Evolutionary conservation across 2,329 filamentous ascomycete genomes (phyloP), one percentile per base, ranked within the genome.

Genomic region (Calonectria ilicicola): DNA sequence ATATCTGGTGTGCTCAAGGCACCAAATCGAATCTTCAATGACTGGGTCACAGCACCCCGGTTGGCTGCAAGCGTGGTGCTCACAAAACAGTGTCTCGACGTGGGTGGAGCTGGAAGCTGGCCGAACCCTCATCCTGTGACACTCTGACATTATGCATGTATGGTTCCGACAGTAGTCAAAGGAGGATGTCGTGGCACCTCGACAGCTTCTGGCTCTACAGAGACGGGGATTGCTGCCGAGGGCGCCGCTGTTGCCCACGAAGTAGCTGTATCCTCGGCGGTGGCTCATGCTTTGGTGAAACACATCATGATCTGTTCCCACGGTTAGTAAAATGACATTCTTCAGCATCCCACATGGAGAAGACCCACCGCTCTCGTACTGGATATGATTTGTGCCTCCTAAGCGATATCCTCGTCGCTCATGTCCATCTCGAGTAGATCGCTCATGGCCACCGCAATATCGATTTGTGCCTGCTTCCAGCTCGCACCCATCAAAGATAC

Each of bases 321-420:
- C 47, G 12, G 21, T 78, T 53, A 74, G 66, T 17, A 53, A 29
- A 29, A 15, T 27, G 15, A 5, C 8, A 14, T 27, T 10, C 38
- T 10, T 27, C n/a, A 8, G 44, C 19, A 23, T 9, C 2, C n/a
- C 6, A n/a, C 8, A 27, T 29, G n/a, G 14, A n/a, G 19, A 19
- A 19, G 35, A 77, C 80, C 74, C 67, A 81, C 81, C 69, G 51
- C 79, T 76, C 51, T 79, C 76, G 53, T 76, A 78, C 35, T 72
- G 38, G 26, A 69, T 46, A 38, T 72, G 76, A 32, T 32, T 74
- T 63, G 69, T 65, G 42, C 60, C 76, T 63, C 51, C 77, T 63
- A n/a, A 63, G 6, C 65, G 49, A 49, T 56, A 65, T 27, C 68
- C 76, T 66, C 64, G 63, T n/a, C 53, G 65, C 44, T 70, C 72